Base-by-base conservation (phyloP, 371 early-diverging fungal species). In the Circinella minor region DNA sequence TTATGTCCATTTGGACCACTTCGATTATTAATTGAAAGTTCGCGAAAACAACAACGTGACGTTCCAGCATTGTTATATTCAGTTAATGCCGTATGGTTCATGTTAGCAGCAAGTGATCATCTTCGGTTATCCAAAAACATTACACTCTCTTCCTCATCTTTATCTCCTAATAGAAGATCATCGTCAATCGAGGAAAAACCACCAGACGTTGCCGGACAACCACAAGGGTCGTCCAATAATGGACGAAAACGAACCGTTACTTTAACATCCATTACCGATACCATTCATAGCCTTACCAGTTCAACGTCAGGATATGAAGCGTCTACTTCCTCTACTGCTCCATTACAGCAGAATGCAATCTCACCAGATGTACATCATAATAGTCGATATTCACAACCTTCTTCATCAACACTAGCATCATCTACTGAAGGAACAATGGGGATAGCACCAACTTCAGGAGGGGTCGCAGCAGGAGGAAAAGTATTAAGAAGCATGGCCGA, bases 1-100 rank as follows among this genome's bases (percentile, higher is more conserved):
- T 81, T 95, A 0, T 94, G 93, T 76, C 96, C 96, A 4, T 95
- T 90, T 85, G 96, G 96, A n/a, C 96, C 96, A 7, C 85, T 95
- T 27, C 87, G 92, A n/a, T 79, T 94, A 36, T 75, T 95, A 9
- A 87, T 95, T 63, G 93, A 95, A 76, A 89, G 90, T 60, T 89
- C 93, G 9, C 84, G 88, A 70, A 80, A 70, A 18, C 86, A 94
- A 49, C 86, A 94, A 67, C 86, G 88, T 36, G 92, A 92, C 73
- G 89, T 95, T 0, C 95, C 95, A 15, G 95, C 93, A 1, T 74
- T 95, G 63, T 74, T 95, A 9, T 95, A 95, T 69, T 86, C 90
- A 11, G 90, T 90, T 1, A 90, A 90, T 72, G 89, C 90, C 13
- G 90, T 93, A 0, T 93, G 93, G 91, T 86, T 93, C 71, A 94